phyloP scores from a whole-genome alignment of 2,329 filamentous ascomycete genomes.

The Colletotrichum lentis region DNA sequence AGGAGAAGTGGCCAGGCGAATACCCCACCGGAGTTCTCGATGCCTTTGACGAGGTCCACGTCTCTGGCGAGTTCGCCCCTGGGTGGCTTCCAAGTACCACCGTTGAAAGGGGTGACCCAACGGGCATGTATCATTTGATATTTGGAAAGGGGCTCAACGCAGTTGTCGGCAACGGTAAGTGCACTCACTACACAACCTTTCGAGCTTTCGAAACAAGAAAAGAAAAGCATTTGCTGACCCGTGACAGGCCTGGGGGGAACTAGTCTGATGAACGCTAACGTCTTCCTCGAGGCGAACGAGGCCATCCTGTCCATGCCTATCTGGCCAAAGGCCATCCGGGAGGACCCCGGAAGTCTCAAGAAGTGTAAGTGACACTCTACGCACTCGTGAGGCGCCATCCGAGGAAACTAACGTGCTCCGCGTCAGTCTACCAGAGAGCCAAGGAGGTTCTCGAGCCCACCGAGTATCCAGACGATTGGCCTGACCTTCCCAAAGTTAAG shows the following conservation, averaged over 20 bases:
- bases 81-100: conserved; percentile 52
- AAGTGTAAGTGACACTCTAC: conserved; percentile 54
- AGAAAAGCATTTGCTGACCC: conserved; percentile 12
- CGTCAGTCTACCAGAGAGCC: conserved; percentile 65
- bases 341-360: conserved; percentile 53
- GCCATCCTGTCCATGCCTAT: conserved; percentile 60
- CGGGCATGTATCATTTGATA: conserved; percentile 70
- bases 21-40: conserved; percentile 62
- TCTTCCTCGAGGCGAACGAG: conserved; percentile 68
- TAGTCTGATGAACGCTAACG: conserved; percentile 72
- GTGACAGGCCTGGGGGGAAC: conserved; percentile 67
- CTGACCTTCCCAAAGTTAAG: conserved; percentile 64
- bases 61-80: conserved; percentile 62
- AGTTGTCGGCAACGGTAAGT: conserved; percentile 63
- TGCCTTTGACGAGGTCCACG: conserved; percentile 61
- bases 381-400: neutral
- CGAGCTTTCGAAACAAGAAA: neutral
- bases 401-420: conserved; percentile 1
- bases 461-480: conserved; percentile 66
- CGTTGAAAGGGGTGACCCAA: conserved; percentile 61
- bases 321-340: conserved; percentile 67
- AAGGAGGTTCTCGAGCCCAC: conserved; percentile 65
- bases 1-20: conserved; percentile 72
- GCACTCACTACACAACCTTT: conserved; percentile 36
- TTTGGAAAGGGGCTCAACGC: conserved; percentile 71